These are phyloP conservation scores for Scedosporium boydii DNA, from an alignment of 2,329 filamentous ascomycete genomes.

Conservation along the genomic window DNA sequence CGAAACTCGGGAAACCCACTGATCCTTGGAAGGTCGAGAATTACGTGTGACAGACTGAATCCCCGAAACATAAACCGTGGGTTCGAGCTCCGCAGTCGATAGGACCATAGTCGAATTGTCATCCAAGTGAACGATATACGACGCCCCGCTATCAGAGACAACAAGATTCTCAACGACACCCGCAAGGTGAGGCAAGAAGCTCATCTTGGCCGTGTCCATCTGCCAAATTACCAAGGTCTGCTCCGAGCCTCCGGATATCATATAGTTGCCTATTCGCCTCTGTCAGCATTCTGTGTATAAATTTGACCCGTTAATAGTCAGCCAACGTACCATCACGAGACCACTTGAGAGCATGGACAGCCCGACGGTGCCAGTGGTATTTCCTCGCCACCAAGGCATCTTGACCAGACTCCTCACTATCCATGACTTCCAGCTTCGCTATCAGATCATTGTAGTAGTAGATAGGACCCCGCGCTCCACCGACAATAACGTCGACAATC, in stretches of 20 bases:
- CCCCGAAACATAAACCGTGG: slow-evolving; percentile 74
- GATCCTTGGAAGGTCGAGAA: slow-evolving; percentile 38
- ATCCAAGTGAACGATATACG: slow-evolving; percentile 75
- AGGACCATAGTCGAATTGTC: slow-evolving; percentile 90
- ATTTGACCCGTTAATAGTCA: neutral
- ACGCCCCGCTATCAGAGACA: slow-evolving; percentile 68
- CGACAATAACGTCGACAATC: slow-evolving; percentile 66
- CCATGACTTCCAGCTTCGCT: slow-evolving; percentile 39
- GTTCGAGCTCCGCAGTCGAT: slow-evolving; percentile 80
- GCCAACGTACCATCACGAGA: slow-evolving; percentile 65
- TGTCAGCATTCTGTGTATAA: slow-evolving; percentile 18
- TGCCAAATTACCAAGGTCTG: slow-evolving; percentile 90
- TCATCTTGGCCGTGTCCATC: slow-evolving; percentile 71
- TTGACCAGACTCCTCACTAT: slow-evolving; percentile 27
- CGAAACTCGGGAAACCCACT: slow-evolving; percentile 43
- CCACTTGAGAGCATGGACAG: slow-evolving; percentile 81
- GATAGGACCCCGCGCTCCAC: slow-evolving; percentile 67
- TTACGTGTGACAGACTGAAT: slow-evolving; percentile 58
- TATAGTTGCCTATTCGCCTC: slow-evolving; percentile 61
- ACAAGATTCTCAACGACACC: slow-evolving; percentile 77
- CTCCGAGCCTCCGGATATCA: slow-evolving; percentile 87
- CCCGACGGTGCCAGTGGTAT: slow-evolving; percentile 84
- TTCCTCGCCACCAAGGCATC: slow-evolving; percentile 51
- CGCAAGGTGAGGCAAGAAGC: slow-evolving; percentile 83
- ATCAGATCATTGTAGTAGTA: slow-evolving; percentile 73